These are phyloP conservation scores for Naganishia sp. DNA, from an alignment of 1,284 basidiomycete species.

Conservation along the genomic window DNA sequence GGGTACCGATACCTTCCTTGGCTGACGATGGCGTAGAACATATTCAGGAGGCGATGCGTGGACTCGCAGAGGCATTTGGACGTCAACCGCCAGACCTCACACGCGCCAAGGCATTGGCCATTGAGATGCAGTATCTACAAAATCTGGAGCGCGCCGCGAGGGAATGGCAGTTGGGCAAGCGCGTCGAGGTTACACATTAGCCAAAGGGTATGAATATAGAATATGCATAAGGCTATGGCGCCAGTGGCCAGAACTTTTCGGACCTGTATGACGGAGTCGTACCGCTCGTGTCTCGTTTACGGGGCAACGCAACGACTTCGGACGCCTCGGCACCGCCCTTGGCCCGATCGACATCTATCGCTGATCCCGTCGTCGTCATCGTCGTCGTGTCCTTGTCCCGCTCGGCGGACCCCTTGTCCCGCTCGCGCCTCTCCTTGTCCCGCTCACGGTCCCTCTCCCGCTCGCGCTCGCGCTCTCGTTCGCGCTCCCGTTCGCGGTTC, in stretches of 20 bases:
- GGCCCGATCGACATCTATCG: background rate
- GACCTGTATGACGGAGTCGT: constrained; percentile 4
- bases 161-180: constrained; percentile 48
- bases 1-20: background rate
- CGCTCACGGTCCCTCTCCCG: constrained; percentile 14
- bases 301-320: constrained; percentile 16
- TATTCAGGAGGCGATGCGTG: constrained; percentile 57
- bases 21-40: constrained; percentile 56
- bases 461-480: constrained; percentile 11
- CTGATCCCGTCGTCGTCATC: too few relatives aligned
- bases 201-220: constrained; percentile 7
- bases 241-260: constrained; percentile 22
- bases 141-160: constrained; percentile 71
- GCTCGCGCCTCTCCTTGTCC: constrained; percentile 16
- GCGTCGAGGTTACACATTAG: constrained; percentile 37
- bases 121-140: constrained; percentile 74
- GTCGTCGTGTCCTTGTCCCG: too few relatives aligned
- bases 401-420: constrained; percentile 16
- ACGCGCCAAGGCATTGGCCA: constrained; percentile 62
- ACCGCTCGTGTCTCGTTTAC: constrained; percentile 1
- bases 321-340: constrained; percentile 5
- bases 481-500: constrained; percentile 19
- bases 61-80: constrained; percentile 61
- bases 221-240: constrained; percentile 4
- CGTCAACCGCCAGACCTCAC: constrained; percentile 60